phyloP scores from a whole-genome alignment of 176 grass and related monocot species.

The Lolium rigidum region DNA sequence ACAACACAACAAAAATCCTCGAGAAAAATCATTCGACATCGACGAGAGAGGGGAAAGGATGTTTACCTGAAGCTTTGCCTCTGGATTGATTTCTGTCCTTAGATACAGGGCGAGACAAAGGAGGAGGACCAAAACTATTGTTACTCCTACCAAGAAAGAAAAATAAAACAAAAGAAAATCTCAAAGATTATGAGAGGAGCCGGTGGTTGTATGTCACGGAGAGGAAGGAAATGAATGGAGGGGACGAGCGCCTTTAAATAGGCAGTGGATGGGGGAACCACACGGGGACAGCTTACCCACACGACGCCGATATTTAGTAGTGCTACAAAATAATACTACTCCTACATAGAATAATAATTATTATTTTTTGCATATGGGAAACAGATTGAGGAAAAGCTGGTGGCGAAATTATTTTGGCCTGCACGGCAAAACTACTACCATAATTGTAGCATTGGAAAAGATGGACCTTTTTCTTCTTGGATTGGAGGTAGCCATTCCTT shows the following conservation, averaged over 20 bases:
- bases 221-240: conserved; percentile 50
- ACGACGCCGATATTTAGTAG: conserved; percentile 12
- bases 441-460: conserved; percentile 27
- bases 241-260: conserved; percentile 63
- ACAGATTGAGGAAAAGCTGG: conserved; percentile 40
- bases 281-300: conserved; percentile 55
- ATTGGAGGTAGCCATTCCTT: neutral
- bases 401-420: conserved; percentile 50
- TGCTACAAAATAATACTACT: neutral
- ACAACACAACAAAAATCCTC: neutral
- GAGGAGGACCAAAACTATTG: conserved; percentile 27
- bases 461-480: conserved; percentile 10
- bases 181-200: conserved; percentile 45
- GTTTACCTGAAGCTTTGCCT: conserved; percentile 62
- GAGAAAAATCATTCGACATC: neutral
- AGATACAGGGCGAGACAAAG: neutral
- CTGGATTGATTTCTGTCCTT: conserved; percentile 44
- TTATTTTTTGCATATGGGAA: conserved; percentile 25
- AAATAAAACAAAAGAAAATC: conserved; percentile 49
- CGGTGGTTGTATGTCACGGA: conserved; percentile 30
- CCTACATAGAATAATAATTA: too few species aligned
- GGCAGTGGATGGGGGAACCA: conserved; percentile 46
- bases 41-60: neutral
- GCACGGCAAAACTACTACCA: conserved; percentile 37
- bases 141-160: conserved; percentile 63